phyloP scores from a whole-genome alignment of 805 yeast species.

The Phaffomyces opuntiae region DNA sequence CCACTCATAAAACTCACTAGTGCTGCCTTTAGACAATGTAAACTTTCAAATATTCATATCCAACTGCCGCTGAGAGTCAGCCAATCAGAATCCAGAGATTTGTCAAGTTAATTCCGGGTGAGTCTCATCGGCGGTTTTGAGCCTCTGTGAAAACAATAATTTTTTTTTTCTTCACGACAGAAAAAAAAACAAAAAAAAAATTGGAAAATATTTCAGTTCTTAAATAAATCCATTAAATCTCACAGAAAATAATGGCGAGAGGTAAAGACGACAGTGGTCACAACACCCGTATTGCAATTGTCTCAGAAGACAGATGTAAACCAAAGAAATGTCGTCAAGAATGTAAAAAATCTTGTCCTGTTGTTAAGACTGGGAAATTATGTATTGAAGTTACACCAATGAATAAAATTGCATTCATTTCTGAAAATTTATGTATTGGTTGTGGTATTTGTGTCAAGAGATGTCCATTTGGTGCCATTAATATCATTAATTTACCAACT shows the following conservation, averaged over 20 bases:
- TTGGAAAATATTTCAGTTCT: not conserved
- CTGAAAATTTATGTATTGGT: constrained; percentile 93
- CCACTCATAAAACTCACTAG: no score
- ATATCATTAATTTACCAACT: constrained; percentile 92
- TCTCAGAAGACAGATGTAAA: constrained; percentile 89
- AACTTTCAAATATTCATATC: no score
- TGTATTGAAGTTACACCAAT: constrained; percentile 95
- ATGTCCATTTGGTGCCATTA: constrained; percentile 97
- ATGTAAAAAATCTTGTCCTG: constrained; percentile 96
- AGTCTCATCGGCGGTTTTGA: not conserved
- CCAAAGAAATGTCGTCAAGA: constrained; percentile 99
- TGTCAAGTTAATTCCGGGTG: not conserved
- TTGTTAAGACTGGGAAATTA: constrained; percentile 92
- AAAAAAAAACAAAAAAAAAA: not conserved
- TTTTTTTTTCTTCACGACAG: not conserved
- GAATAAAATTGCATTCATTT: constrained; percentile 87
- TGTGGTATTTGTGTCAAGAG: constrained; percentile 99
- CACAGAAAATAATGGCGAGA: constrained; percentile 1
- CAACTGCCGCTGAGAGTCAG: no score
- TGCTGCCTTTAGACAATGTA: no score
- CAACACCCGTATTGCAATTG: constrained; percentile 86
- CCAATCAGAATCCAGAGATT: constrained; percentile 1
- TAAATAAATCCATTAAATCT: not conserved
- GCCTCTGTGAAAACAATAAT: not conserved
- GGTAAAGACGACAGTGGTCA: constrained; percentile 1